Conservation (phyloP, 331 rosid genomes). For the Quercus tomentella region DNA sequence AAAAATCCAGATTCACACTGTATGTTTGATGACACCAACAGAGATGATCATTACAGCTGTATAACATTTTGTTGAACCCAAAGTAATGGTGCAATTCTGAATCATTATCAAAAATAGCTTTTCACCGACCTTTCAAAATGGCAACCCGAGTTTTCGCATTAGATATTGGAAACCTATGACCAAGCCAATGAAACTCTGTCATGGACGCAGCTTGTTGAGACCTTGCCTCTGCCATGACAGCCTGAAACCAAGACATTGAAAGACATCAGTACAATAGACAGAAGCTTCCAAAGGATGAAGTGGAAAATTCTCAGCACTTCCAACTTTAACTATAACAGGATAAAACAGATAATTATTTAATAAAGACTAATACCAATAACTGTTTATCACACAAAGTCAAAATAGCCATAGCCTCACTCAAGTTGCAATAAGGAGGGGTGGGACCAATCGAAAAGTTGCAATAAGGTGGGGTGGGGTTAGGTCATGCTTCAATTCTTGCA, state of each 20-base stretch:
- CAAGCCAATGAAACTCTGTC: slow-evolving; percentile 98
- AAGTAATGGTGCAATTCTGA: background rate
- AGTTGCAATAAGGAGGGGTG: background rate
- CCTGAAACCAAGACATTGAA: slow-evolving; percentile 48
- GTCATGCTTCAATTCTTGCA: background rate
- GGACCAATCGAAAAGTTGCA: background rate
- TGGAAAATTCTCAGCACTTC: background rate
- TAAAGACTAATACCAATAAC: background rate
- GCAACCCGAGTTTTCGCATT: slow-evolving; percentile 95
- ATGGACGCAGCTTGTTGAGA: slow-evolving; percentile 99
- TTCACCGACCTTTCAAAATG: slow-evolving; percentile 75
- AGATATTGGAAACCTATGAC: slow-evolving; percentile 84
- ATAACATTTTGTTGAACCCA: background rate
- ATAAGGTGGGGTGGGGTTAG: background rate
- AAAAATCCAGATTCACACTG: background rate
- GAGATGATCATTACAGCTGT: background rate
- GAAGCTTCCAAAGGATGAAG: background rate
- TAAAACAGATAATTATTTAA: background rate
- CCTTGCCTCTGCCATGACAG: slow-evolving; percentile 97
- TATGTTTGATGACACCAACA: slow-evolving; percentile 1
- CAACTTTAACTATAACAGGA: background rate
- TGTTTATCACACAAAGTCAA: background rate
- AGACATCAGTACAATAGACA: slow-evolving; percentile 1
- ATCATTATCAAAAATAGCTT: background rate
- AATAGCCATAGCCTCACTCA: background rate